Percentiles rank a stretch among this genome's conserved stretches.
Evolutionary conservation across 1,139 yeast species (phyloP).

Genomic region (Kodamaea sp.): DNA sequence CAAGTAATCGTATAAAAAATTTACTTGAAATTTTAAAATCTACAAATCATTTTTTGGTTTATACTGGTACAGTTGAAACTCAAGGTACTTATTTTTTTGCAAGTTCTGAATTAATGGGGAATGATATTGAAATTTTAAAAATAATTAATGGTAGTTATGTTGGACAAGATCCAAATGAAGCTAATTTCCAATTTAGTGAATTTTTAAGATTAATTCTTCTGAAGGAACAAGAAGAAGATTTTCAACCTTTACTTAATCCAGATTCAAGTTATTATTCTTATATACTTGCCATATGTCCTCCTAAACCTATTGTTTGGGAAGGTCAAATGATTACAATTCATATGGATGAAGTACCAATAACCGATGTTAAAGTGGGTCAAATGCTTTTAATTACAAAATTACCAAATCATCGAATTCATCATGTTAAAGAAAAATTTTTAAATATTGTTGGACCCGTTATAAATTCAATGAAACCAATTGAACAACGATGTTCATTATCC

Average conservation of each 20-base stretch:
- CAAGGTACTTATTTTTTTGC: constrained; percentile 77
- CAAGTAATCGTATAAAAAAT: constrained; percentile 48
- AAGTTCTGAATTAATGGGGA: constrained; percentile 51
- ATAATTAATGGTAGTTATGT: constrained; percentile 43
- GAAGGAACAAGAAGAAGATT: constrained; percentile 19
- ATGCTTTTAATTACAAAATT: constrained; percentile 59
- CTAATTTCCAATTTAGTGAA: constrained; percentile 28
- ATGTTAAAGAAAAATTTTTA: constrained; percentile 41
- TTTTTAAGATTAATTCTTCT: constrained; percentile 21
- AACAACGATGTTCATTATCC: constrained; percentile 68
- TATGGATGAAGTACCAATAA: constrained; percentile 42
- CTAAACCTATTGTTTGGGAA: constrained; percentile 88
- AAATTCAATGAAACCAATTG: constrained; percentile 38
- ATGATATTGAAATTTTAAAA: constrained; percentile 40
- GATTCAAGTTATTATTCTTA: constrained; percentile 50
- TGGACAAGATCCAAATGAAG: constrained; percentile 35
- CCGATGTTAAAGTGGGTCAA: constrained; percentile 62
- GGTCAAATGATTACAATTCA: constrained; percentile 68
- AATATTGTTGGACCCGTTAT: constrained; percentile 54
- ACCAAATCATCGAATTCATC: constrained; percentile 37
- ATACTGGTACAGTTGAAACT: constrained; percentile 68
- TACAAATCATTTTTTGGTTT: constrained; percentile 74
- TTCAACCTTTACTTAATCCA: constrained; percentile 5
- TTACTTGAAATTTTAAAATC: constrained; percentile 58
- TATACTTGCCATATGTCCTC: constrained; percentile 71